phyloP scores from a whole-genome alignment of 176 grass and related monocot species.

The Panicum miliaceum region DNA sequence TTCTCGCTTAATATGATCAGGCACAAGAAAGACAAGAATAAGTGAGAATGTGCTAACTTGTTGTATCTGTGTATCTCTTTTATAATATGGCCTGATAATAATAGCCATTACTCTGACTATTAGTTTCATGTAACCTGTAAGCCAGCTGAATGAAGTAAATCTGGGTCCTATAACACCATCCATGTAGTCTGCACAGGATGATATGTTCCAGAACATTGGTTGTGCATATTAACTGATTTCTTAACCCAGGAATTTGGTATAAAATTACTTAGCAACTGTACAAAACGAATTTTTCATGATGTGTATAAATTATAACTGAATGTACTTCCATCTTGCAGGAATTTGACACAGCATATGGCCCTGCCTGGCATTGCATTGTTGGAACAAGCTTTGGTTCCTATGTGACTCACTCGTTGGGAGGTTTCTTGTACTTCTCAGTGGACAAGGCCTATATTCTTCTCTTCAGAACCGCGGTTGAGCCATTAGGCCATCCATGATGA shows the following conservation, averaged over 20 bases:
- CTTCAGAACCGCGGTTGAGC: slow-evolving; percentile 70
- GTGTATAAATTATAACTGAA: neutral
- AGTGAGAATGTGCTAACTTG: neutral
- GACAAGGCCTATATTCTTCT: slow-evolving; percentile 74
- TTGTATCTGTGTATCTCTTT: neutral
- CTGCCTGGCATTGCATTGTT: slow-evolving; percentile 85
- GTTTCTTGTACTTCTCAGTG: slow-evolving; percentile 71
- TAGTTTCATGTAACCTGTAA: neutral
- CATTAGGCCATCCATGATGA: slow-evolving; percentile 48
- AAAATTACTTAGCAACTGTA: neutral
- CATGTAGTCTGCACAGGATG: neutral
- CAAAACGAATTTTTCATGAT: neutral
- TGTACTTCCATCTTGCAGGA: slow-evolving; percentile 56
- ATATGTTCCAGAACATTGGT: neutral
- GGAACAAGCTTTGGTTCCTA: slow-evolving; percentile 80
- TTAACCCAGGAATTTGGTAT: neutral
- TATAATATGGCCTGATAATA: neutral
- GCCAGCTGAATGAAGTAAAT: neutral
- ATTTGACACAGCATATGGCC: slow-evolving; percentile 64
- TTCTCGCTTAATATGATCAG: neutral
- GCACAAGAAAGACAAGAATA: neutral
- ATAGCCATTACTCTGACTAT: neutral
- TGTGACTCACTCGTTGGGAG: slow-evolving; percentile 71
- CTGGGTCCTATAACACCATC: neutral
- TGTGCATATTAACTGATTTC: neutral